phyloP scores from a whole-genome alignment of 495 filamentous ascomycete genomes.

The Bombardia bombarda region DNA sequence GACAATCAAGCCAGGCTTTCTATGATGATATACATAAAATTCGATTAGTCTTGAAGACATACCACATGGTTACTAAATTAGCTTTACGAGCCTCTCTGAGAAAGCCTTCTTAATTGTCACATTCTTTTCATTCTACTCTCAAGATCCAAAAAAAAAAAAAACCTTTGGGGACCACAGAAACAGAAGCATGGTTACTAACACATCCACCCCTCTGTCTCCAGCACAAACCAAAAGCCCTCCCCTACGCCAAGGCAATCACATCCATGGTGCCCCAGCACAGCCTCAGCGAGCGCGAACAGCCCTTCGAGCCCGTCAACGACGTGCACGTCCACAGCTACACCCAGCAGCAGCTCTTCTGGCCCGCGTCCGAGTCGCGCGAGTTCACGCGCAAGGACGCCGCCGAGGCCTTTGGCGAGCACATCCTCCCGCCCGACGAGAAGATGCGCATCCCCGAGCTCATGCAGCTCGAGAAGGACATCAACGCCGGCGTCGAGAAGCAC shows the following conservation, averaged over 20 bases:
- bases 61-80: constrained; percentile 62
- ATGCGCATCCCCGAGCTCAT: constrained; percentile 87
- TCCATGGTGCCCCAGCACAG: constrained; percentile 64
- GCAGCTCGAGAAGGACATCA: constrained; percentile 45
- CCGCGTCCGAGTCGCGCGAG: constrained; percentile 77
- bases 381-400: constrained; percentile 89
- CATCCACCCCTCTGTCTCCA: constrained; percentile 26
- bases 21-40: constrained; percentile 66
- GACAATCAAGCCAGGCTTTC: constrained; percentile 3
- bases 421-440: constrained; percentile 77
- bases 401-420: constrained; percentile 61
- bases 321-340: constrained; percentile 76
- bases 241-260: constrained; percentile 68
- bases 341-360: constrained; percentile 78
- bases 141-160: no score
- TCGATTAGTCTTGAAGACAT: constrained; percentile 99
- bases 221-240: constrained; percentile 68
- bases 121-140: no score
- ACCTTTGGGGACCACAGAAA: no score
- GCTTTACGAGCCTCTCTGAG: constrained; percentile 42
- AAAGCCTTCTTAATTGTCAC: constrained; percentile 13
- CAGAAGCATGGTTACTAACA: no score
- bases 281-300: constrained; percentile 12
- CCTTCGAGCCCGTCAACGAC: constrained; percentile 87
- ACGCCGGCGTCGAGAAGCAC: constrained; percentile 3